A percentile compares a stretch with the other conserved stretches of the same genome.
Conservation (phyloP, 768 basidiomycete genomes). For the Phallus indusiatus region DNA sequence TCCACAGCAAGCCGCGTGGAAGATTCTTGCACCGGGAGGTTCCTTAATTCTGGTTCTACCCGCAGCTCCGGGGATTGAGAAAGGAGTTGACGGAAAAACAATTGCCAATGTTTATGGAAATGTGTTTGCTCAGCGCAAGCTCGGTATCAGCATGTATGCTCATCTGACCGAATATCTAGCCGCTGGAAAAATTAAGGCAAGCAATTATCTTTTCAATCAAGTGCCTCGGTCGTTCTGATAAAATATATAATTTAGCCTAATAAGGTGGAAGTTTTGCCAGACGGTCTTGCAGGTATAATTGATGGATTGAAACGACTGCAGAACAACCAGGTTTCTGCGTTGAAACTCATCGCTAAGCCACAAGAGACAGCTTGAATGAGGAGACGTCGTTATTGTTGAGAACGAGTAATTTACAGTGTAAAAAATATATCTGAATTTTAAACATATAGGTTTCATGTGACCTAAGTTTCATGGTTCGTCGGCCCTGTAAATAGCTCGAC, state of each 20-base stretch:
- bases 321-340: slow-evolving; percentile 29
- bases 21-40: slow-evolving; percentile 29
- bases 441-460: too few relatives aligned
- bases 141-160: slow-evolving; percentile 9
- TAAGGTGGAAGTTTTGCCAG: slow-evolving; percentile 30
- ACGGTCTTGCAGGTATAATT: slow-evolving; percentile 30
- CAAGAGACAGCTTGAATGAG: slow-evolving; percentile 21
- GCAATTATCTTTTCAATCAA: neutral
- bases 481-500: too few relatives aligned
- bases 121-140: slow-evolving; percentile 6
- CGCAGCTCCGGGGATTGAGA: neutral
- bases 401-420: too few relatives aligned
- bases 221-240: neutral
- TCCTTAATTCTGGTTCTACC: slow-evolving; percentile 14
- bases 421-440: too few relatives aligned
- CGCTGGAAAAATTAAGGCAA: neutral
- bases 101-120: slow-evolving; percentile 6
- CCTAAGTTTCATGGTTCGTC: too few relatives aligned
- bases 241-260: slow-evolving; percentile 27
- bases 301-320: slow-evolving; percentile 28
- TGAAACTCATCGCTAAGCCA: slow-evolving; percentile 35
- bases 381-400: too few relatives aligned
- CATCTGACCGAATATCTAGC: neutral
- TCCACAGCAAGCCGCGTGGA: slow-evolving; percentile 31
- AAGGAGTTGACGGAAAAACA: slow-evolving; percentile 9